These are phyloP conservation scores for Neurospora tetraspora DNA, from an alignment of 495 filamentous ascomycete species.

Conservation along the genomic window DNA sequence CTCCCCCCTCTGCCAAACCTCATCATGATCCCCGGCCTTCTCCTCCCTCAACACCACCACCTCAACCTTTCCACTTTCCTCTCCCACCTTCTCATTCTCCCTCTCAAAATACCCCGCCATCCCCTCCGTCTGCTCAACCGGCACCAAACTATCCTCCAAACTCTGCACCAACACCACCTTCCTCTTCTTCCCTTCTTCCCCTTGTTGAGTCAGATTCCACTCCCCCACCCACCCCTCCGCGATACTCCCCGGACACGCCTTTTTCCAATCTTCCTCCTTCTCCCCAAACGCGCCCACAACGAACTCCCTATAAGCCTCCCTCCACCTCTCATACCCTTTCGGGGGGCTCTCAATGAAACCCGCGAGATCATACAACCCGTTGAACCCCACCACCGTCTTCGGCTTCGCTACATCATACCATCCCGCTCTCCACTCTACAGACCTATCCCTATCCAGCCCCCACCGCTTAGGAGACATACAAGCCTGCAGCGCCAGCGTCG, in stretches of 20 bases:
- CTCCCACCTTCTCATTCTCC: neutral
- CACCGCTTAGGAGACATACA: slow-evolving; percentile 37
- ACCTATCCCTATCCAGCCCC: neutral
- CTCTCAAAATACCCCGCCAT: slow-evolving; percentile 13
- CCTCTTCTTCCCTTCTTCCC: slow-evolving; percentile 14
- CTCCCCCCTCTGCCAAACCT: slow-evolving; percentile 15
- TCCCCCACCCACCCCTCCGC: slow-evolving; percentile 9
- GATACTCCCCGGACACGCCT: slow-evolving; percentile 39
- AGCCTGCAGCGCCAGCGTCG: slow-evolving; percentile 60
- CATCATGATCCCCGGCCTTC: slow-evolving; percentile 17
- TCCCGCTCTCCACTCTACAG: no score
- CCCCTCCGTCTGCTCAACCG: slow-evolving; percentile 17
- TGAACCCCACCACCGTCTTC: slow-evolving; percentile 33
- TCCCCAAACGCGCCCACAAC: slow-evolving; percentile 55
- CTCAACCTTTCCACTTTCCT: neutral
- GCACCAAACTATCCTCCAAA: slow-evolving; percentile 24
- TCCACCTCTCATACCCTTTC: slow-evolving; percentile 30
- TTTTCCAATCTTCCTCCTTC: slow-evolving; percentile 41
- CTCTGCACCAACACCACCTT: slow-evolving; percentile 24
- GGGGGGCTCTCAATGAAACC: slow-evolving; percentile 25
- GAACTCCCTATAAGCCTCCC: slow-evolving; percentile 49
- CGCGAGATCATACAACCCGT: slow-evolving; percentile 57
- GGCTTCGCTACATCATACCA: slow-evolving; percentile 6
- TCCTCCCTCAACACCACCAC: slow-evolving; percentile 7
- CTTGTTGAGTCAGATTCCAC: slow-evolving; percentile 9